Evolutionary conservation across 1,139 yeast species (phyloP), one percentile per base, ranked within the genome.

Genomic region (Debaryomyces udenii): DNA sequence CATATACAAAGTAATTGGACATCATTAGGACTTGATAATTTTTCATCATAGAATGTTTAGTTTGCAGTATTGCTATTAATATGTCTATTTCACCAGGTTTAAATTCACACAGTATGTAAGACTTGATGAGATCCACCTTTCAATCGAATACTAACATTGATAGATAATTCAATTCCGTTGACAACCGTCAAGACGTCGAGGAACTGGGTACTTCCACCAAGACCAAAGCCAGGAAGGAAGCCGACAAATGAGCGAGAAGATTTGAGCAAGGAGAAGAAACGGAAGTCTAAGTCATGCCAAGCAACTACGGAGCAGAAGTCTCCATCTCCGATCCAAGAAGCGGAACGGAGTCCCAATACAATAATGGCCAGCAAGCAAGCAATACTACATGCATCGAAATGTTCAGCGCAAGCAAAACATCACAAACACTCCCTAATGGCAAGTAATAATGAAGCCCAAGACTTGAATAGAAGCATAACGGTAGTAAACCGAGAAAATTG

Each of bases 211-310:
- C 70, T 90, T 27, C 96, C 96, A 3, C 96, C 96, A 9, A 68
- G 96, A 45, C 94, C 95, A 4, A 88, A 88, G 59, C 96, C 96
- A 0, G 96, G 96, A 10, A 69, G 96, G 44, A 88, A 88, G 61
- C 96, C 96, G 9, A 77, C 41, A 11, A 40, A 36, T 30, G 43
- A 40, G 16, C 26, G 24, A 23, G 22, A 10, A 16, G 49, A 45
- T 9, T 17, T 26, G 22, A 36, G 35, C 11, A 41, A 43, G 35
- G 45, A 45, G 20, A 34, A 37, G 40, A 41, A 43, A 27, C 41
- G 33, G 35, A 41, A 41, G 35, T 18, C 32, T 10, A 29, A 29
- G 20, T 17, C 14, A 7, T 18, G 27, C 20, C n/a, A 31, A 9
- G 13, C 22, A 6, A 27, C 27, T 10, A 20, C 27, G 24, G 33